Conservation (phyloP, 345 rosid species). For the Atalantia buxifolia region DNA sequence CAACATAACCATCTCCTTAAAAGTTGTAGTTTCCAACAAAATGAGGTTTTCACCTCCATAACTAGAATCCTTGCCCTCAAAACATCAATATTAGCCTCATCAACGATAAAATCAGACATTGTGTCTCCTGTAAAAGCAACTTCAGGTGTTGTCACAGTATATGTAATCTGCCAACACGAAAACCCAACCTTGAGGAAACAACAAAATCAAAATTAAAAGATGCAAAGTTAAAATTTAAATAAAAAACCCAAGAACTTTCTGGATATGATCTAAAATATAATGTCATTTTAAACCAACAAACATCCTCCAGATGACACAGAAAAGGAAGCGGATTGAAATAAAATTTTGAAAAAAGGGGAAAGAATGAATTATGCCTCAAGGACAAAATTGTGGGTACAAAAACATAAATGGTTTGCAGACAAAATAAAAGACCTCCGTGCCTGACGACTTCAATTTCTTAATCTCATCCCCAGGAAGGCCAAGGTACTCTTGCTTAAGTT, state of each 20-base stretch:
- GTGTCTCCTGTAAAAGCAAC: slow-evolving; percentile 98
- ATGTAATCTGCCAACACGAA: slow-evolving; percentile 62
- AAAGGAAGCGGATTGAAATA: background rate
- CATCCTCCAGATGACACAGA: background rate
- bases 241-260: background rate
- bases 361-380: background rate
- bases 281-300: background rate
- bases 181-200: slow-evolving; percentile 11
- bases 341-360: no score
- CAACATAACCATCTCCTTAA: background rate
- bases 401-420: background rate
- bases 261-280: background rate
- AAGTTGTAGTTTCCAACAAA: background rate
- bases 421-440: slow-evolving; percentile 65
- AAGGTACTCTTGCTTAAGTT: slow-evolving; percentile 73
- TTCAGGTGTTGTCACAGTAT: slow-evolving; percentile 61
- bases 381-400: background rate
- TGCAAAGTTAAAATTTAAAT: background rate
- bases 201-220: background rate
- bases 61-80: slow-evolving; percentile 80
- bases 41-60: slow-evolving; percentile 62
- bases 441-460: slow-evolving; percentile 71
- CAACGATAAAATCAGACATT: slow-evolving; percentile 65
- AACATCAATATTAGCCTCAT: slow-evolving; percentile 61
- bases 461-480: slow-evolving; percentile 73